phyloP scores from a whole-genome alignment of 1,284 basidiomycete genomes.

The Trichosporon faecale region DNA sequence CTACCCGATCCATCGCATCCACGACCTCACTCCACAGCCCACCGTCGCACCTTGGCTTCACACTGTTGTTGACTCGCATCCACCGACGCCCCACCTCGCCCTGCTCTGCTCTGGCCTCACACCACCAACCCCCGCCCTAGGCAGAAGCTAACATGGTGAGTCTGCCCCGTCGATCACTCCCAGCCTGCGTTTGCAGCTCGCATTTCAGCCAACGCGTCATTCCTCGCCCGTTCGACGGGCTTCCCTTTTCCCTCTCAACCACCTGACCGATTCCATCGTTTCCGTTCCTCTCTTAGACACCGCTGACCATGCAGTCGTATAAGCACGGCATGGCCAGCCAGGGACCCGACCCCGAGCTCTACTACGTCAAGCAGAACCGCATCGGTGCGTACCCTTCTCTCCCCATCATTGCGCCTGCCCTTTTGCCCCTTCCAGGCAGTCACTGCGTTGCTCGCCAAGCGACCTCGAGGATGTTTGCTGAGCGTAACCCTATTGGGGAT shows the following conservation, averaged over 20 bases:
- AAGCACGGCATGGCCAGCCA: slow-evolving; percentile 15
- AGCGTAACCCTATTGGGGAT: background rate
- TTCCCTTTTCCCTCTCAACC: background rate
- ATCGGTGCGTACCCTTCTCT: slow-evolving; percentile 64
- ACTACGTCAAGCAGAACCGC: slow-evolving; percentile 93
- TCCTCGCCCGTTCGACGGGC: background rate
- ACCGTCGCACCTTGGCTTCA: background rate
- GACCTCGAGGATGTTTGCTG: background rate
- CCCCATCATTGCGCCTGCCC: background rate
- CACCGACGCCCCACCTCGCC: background rate
- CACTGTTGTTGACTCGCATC: background rate
- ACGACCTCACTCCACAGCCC: background rate
- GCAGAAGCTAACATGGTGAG: slow-evolving; percentile 10
- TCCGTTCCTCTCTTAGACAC: background rate
- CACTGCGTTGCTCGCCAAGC: background rate
- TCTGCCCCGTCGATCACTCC: background rate
- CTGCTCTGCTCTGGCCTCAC: background rate
- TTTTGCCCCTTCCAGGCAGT: background rate
- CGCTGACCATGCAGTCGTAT: slow-evolving; percentile 18
- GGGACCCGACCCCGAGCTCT: slow-evolving; percentile 75
- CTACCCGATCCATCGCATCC: background rate
- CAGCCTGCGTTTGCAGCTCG: background rate
- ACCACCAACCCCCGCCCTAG: background rate
- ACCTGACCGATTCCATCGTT: background rate
- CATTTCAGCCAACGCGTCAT: slow-evolving; percentile 8